A percentile compares a stretch with the other conserved stretches of the same genome.
Conservation (phyloP, 352 stramenopile species). For the Lagenidium sp. region DNA sequence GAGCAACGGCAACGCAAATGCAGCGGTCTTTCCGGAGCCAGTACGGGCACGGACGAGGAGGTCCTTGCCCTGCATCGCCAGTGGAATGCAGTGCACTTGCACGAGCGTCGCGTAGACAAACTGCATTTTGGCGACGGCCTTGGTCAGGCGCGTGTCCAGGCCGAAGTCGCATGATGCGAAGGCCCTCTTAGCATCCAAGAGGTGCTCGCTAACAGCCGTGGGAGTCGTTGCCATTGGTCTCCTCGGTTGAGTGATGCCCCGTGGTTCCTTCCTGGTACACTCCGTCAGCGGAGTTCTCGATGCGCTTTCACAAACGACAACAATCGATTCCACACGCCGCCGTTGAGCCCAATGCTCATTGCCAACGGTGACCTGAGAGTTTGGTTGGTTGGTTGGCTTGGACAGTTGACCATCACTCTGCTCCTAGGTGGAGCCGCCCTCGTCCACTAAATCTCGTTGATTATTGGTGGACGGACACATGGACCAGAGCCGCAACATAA, state of each 20-base stretch:
- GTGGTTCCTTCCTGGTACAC: too few species aligned
- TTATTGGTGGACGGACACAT: too few species aligned
- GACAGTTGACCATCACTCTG: too few species aligned
- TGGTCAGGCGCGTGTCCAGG: slow-evolving; percentile 88
- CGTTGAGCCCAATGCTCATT: too few species aligned
- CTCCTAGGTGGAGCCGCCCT: too few species aligned
- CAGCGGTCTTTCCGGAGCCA: slow-evolving; percentile 91
- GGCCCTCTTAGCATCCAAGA: slow-evolving; percentile 70
- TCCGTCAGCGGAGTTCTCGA: too few species aligned
- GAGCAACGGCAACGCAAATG: slow-evolving; percentile 89
- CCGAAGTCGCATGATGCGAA: slow-evolving; percentile 82
- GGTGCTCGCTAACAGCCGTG: slow-evolving; percentile 46
- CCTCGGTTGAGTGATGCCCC: not conserved
- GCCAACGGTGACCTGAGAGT: too few species aligned
- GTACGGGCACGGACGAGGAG: slow-evolving; percentile 89
- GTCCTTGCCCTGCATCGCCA: slow-evolving; percentile 91
- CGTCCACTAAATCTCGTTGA: too few species aligned
- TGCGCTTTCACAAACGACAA: too few species aligned
- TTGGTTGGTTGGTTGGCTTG: too few species aligned
- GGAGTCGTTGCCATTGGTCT: slow-evolving; percentile 8
- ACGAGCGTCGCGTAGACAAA: slow-evolving; percentile 93
- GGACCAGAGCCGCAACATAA: too few species aligned
- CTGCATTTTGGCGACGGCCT: slow-evolving; percentile 89
- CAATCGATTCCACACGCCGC: too few species aligned
- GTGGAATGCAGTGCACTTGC: slow-evolving; percentile 91